These are phyloP conservation scores for Syzygium aqueum DNA, from an alignment of 345 rosid genomes.

Conservation along the genomic window DNA sequence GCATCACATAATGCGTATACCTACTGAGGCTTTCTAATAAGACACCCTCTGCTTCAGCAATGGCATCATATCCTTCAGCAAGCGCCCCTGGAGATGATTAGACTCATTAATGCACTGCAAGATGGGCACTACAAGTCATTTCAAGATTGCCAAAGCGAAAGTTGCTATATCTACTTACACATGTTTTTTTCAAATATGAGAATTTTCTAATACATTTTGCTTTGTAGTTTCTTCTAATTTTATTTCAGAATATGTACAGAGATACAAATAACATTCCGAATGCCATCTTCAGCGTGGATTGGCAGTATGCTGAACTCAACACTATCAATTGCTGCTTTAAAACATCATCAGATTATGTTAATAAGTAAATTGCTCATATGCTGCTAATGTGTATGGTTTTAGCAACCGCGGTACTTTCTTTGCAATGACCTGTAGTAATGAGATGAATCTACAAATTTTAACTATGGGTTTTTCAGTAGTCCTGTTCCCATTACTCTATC, in stretches of 20 bases:
- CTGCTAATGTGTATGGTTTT: background rate
- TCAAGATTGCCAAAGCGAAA: background rate
- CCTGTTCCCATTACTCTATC: background rate
- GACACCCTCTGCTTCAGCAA: constrained; percentile 56
- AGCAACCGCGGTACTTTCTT: background rate
- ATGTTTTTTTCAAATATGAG: background rate
- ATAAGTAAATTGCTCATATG: background rate
- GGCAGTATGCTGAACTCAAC: background rate
- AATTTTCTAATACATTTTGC: background rate
- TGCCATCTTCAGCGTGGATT: background rate
- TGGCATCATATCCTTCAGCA: constrained; percentile 58
- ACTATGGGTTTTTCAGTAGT: background rate
- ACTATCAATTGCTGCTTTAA: background rate
- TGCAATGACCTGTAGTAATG: background rate
- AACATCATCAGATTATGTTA: background rate
- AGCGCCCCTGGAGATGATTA: constrained; percentile 47
- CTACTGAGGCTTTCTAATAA: constrained; percentile 77
- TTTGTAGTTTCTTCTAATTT: background rate
- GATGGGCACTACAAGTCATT: constrained; percentile 1
- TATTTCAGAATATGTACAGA: background rate
- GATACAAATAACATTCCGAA: background rate
- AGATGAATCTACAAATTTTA: background rate
- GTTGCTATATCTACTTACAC: background rate
- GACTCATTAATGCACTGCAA: constrained; percentile 19
- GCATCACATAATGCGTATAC: constrained; percentile 17